Evolutionary conservation across 2,329 filamentous ascomycete genomes (phyloP).

Genomic region (Hypoxylon sp.): DNA sequence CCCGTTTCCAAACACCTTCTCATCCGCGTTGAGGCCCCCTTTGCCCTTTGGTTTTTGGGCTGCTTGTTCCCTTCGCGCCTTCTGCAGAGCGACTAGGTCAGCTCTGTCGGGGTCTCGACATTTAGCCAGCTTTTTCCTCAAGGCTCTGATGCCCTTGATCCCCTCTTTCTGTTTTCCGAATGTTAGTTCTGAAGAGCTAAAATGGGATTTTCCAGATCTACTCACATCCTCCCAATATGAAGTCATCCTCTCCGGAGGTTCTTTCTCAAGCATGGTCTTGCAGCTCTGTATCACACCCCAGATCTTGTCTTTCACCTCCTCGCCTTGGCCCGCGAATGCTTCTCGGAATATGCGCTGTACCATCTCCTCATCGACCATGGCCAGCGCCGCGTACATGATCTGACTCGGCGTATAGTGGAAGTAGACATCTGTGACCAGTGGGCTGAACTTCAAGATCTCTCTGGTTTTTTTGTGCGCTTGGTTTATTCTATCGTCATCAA

Average conservation of each 20-base stretch:
- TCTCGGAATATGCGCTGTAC: slow-evolving; percentile 62
- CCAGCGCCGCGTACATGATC: slow-evolving; percentile 87
- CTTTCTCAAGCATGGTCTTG: slow-evolving; percentile 66
- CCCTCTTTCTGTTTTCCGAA: slow-evolving; percentile 56
- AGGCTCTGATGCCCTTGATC: slow-evolving; percentile 64
- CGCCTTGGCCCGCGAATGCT: slow-evolving; percentile 52
- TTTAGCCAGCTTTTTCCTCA: slow-evolving; percentile 77
- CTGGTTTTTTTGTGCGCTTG: slow-evolving; percentile 80
- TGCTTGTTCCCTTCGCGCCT: slow-evolving; percentile 69
- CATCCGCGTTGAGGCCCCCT: slow-evolving; percentile 57
- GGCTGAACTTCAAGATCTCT: slow-evolving; percentile 80
- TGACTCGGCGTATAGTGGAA: slow-evolving; percentile 96
- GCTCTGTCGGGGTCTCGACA: slow-evolving; percentile 81
- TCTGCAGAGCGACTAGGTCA: slow-evolving; percentile 77
- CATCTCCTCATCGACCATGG: slow-evolving; percentile 78
- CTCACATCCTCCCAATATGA: slow-evolving; percentile 67
- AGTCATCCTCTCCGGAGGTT: slow-evolving; percentile 67
- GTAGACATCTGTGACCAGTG: slow-evolving; percentile 92
- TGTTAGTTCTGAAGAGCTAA: slow-evolving; percentile 48
- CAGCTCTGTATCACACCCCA: slow-evolving; percentile 64
- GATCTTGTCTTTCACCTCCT: slow-evolving; percentile 59
- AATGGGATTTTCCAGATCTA: slow-evolving; percentile 5
- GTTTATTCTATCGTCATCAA: slow-evolving; percentile 65
- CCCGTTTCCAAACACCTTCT: slow-evolving; percentile 60
- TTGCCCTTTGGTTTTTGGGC: slow-evolving; percentile 56